Conservation (phyloP, 305 asterid species). For the Solanum hybrid region DNA sequence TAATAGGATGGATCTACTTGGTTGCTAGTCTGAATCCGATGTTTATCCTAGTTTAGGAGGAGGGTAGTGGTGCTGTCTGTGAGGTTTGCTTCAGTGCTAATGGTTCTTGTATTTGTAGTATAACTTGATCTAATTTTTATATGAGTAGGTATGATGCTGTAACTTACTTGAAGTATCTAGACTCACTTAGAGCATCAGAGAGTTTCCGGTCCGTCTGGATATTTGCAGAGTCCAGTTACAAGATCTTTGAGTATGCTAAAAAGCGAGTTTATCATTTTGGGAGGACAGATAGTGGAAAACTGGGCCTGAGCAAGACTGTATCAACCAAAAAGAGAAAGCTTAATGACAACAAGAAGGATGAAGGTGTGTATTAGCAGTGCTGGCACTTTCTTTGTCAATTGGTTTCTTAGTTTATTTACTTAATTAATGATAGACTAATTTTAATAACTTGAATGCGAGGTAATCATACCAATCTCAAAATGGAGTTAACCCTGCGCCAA, state of each 20-base stretch:
- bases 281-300: conserved; percentile 53
- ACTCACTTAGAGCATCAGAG: conserved; percentile 96
- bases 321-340: conserved; percentile 63
- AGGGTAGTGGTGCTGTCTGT: not conserved
- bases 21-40: not conserved
- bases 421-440: not conserved
- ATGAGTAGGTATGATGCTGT: conserved; percentile 89
- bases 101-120: not conserved
- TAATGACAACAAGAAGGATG: conserved; percentile 42
- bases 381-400: not conserved
- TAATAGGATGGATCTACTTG: not conserved
- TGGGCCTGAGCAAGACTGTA: conserved; percentile 37
- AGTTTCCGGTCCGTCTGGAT: conserved; percentile 96
- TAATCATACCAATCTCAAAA: not conserved
- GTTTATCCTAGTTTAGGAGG: not conserved
- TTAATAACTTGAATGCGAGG: not conserved
- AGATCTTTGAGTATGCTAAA: conserved; percentile 89
- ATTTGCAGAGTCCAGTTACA: conserved; percentile 95
- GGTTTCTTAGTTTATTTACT: not conserved
- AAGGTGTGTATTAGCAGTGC: conserved; percentile 38
- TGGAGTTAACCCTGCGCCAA: not conserved
- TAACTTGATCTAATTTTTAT: conserved; percentile 11
- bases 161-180: conserved; percentile 87
- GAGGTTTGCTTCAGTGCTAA: not conserved
- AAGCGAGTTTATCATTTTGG: conserved; percentile 89